These are phyloP conservation scores for Globisporangium radiosum DNA, from an alignment of 352 stramenopile genomes.

Conservation along the genomic window DNA sequence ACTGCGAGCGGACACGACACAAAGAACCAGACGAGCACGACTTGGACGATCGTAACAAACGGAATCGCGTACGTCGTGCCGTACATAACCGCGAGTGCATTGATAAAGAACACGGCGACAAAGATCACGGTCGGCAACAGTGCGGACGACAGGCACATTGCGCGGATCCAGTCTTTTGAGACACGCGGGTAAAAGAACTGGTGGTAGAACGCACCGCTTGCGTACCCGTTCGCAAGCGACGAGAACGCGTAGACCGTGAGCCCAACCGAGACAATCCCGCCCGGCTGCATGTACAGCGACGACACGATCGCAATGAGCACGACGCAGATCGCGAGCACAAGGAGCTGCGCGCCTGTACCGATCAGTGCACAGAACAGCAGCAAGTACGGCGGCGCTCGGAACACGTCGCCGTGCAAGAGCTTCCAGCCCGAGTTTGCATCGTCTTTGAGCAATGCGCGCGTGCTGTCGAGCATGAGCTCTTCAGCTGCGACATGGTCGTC, in stretches of 20 bases:
- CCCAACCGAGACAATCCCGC: constrained; percentile 93
- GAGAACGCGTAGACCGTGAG: constrained; percentile 94
- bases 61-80: constrained; percentile 84
- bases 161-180: constrained; percentile 87
- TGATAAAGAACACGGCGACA: constrained; percentile 86
- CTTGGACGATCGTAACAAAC: constrained; percentile 81
- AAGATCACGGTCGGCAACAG: constrained; percentile 77
- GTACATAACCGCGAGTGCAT: constrained; percentile 72
- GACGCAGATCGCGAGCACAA: constrained; percentile 90
- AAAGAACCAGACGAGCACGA: constrained; percentile 97
- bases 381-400: constrained; percentile 90
- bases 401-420: constrained; percentile 93
- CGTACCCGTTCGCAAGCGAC: constrained; percentile 85
- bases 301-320: constrained; percentile 96
- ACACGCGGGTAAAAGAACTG: constrained; percentile 90
- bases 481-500: constrained; percentile 57
- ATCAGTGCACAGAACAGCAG: constrained; percentile 94
- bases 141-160: constrained; percentile 78
- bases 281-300: constrained; percentile 95
- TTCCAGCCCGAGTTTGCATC: constrained; percentile 93
- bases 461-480: constrained; percentile 79
- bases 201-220: constrained; percentile 87
- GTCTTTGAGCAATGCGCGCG: constrained; percentile 73
- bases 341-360: constrained; percentile 94
- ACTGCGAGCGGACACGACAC: constrained; percentile 95